phyloP scores from a whole-genome alignment of 2,329 filamentous ascomycete genomes.

The Aspergillus felis region DNA sequence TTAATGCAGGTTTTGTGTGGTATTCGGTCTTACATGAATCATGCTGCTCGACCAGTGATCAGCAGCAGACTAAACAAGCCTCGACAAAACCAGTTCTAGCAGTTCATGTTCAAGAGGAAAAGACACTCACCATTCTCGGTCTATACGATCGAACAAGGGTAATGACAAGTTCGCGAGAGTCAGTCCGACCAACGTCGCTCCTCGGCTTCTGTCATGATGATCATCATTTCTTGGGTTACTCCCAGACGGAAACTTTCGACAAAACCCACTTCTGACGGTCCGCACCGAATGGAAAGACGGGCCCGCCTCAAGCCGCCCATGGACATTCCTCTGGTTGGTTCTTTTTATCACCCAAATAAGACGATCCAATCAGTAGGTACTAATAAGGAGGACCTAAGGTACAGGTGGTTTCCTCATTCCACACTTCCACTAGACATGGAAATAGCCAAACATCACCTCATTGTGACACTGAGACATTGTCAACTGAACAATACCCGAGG shows the following conservation, averaged over 20 bases:
- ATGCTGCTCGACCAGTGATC: background rate
- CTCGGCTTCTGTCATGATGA: background rate
- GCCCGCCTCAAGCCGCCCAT: slow-evolving; percentile 11
- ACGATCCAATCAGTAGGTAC: background rate
- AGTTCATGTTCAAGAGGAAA: background rate
- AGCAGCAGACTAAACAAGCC: too few species aligned
- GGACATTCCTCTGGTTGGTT: slow-evolving; percentile 1
- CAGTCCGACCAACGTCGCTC: background rate
- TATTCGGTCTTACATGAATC: background rate
- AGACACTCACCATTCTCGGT: background rate
- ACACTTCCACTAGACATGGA: background rate
- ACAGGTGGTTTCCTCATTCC: background rate
- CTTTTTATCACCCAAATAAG: background rate
- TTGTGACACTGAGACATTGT: background rate
- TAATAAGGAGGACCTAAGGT: background rate
- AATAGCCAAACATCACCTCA: background rate
- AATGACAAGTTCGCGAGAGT: background rate
- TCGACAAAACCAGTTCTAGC: too few species aligned
- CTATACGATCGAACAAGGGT: background rate
- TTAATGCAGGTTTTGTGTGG: background rate
- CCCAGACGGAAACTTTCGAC: slow-evolving; percentile 3
- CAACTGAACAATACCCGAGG: background rate
- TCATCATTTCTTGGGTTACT: background rate
- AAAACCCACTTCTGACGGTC: slow-evolving; percentile 11
- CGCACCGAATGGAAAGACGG: slow-evolving; percentile 15